Percentiles rank a stretch among this genome's conserved stretches.
Conservation (phyloP, 225 moss, liverwort and hornwort genomes). For the Takakia lepidozioides region DNA sequence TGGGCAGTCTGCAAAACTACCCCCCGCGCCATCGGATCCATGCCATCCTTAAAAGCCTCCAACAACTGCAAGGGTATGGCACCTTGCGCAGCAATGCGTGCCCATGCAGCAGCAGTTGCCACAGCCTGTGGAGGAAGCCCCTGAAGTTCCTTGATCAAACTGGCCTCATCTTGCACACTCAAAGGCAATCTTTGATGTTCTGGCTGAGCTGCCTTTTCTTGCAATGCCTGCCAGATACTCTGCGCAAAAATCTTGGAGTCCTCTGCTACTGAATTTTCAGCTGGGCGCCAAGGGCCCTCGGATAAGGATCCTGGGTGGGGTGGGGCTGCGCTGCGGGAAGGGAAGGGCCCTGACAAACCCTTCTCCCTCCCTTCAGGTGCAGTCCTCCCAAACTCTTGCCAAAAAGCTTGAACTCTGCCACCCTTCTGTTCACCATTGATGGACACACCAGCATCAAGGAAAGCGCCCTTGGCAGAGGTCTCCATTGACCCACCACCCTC, state of each 20-base stretch:
- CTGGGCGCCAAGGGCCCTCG: conserved; percentile 27
- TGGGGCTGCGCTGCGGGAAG: conserved; percentile 7
- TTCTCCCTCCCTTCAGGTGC: conserved; percentile 19
- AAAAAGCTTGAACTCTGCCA: conserved; percentile 44
- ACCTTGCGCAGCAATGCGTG: conserved; percentile 46
- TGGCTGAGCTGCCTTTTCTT: conserved; percentile 48
- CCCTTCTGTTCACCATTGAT: conserved; percentile 32
- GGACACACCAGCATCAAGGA: conserved; percentile 19
- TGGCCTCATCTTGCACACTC: conserved; percentile 52
- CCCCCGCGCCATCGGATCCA: conserved; percentile 21
- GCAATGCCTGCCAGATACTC: conserved; percentile 61
- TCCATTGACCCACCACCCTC: conserved; percentile 15
- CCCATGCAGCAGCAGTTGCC: conserved; percentile 55
- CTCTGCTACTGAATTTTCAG: conserved; percentile 44
- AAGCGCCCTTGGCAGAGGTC: conserved; percentile 1
- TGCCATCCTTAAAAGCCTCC: conserved; percentile 50
- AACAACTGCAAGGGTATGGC: conserved; percentile 53
- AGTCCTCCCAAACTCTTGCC: conserved; percentile 54
- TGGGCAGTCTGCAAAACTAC: conserved; percentile 23
- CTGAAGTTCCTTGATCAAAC: conserved; percentile 58
- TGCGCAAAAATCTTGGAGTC: conserved; percentile 54
- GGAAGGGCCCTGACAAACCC: background rate
- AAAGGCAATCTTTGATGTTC: conserved; percentile 44
- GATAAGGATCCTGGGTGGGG: conserved; percentile 14
- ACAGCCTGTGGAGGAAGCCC: conserved; percentile 49